These are phyloP conservation scores for Wallacemonas collosoma DNA, from an alignment of 208 protist species.

Conservation along the genomic window DNA sequence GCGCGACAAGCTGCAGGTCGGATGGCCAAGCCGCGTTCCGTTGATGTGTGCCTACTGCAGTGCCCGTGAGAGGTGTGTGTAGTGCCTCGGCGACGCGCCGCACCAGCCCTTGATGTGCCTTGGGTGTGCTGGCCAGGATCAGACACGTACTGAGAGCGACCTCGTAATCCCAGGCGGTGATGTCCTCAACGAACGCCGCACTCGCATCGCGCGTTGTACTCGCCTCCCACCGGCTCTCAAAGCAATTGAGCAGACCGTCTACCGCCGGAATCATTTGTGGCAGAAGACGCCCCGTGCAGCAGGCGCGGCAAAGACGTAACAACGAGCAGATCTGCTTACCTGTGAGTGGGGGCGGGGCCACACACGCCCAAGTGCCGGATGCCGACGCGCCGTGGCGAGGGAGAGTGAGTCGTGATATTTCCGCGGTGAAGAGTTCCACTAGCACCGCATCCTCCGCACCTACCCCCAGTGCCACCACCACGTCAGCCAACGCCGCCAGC, in stretches of 20 bases:
- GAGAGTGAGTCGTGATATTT: slow-evolving; percentile 15
- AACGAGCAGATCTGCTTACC: not conserved
- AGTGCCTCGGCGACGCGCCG: slow-evolving; percentile 20
- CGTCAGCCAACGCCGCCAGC: slow-evolving; percentile 40
- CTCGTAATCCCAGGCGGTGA: slow-evolving; percentile 27
- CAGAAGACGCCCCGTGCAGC: slow-evolving; percentile 18
- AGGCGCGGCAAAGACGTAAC: not conserved
- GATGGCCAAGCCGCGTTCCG: slow-evolving; percentile 19
- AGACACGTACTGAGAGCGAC: slow-evolving; percentile 35
- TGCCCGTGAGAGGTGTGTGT: not conserved
- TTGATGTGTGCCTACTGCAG: not conserved
- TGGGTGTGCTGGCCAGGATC: slow-evolving; percentile 17
- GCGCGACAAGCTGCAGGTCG: slow-evolving; percentile 37
- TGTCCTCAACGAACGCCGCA: slow-evolving; percentile 7
- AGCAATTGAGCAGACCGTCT: slow-evolving; percentile 38
- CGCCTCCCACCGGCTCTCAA: not conserved
- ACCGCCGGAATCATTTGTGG: slow-evolving; percentile 31
- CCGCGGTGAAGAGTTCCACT: slow-evolving; percentile 34
- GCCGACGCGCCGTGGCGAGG: not conserved
- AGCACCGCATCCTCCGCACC: slow-evolving; percentile 47
- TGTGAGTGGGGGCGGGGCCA: slow-evolving; percentile 17
- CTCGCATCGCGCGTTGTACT: not conserved
- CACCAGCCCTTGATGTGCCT: slow-evolving; percentile 18
- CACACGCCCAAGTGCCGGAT: slow-evolving; percentile 12
- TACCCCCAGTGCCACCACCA: slow-evolving; percentile 41